Evolutionary conservation across 2,329 filamentous ascomycete genomes (phyloP), one percentile per base, ranked within the genome.

Genomic region (Samsoniella hepiali): DNA sequence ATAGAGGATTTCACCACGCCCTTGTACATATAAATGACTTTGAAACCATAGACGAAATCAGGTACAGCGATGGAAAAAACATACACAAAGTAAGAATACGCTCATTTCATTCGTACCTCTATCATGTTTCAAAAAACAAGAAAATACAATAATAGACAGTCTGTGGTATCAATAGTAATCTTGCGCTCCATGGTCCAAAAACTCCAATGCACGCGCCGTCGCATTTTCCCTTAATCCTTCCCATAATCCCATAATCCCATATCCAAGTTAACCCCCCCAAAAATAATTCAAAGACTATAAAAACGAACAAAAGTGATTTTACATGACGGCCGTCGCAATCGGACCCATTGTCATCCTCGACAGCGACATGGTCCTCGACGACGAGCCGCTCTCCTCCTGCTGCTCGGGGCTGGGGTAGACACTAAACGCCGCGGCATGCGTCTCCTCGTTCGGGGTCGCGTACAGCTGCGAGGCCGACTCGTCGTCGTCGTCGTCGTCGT

Each of bases 291-390:
- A 56, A 50, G 38, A 45, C 59, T 44, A 47, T 60, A 64, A 13
- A 53, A 32, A 44, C 5, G 5, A 17, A 3, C 31, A 50, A 50
- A 59, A 42, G 31, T 8, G 3, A 38, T 13, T 53, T 67, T 62
- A 74, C 59, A 71, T 69, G 56, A 69, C 67, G 40, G 71, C 68
- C 17, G 68, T 69, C 36, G 51, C 45, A 8, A 63, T 44, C 11
- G 49, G 49, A 38, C 75, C 76, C 67, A 83, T 75, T 1, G 85
- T 88, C 68, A 88, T 72, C 70, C 86, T 84, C 65, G 84, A 85
- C 11, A 89, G 77, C 34, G 84, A 90, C 69, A 91, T 79, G 50
- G 86, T 88, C 67, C 84, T 83, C 29, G 84, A 85, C 1, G 87
- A 73, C 53, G 72, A 74, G 27, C 73, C 69, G 10, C 75, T 73